Percentiles rank a stretch among this genome's conserved stretches.
Conservation (phyloP, 1,139 yeast genomes). For the Saccharomycopsis phalli region DNA sequence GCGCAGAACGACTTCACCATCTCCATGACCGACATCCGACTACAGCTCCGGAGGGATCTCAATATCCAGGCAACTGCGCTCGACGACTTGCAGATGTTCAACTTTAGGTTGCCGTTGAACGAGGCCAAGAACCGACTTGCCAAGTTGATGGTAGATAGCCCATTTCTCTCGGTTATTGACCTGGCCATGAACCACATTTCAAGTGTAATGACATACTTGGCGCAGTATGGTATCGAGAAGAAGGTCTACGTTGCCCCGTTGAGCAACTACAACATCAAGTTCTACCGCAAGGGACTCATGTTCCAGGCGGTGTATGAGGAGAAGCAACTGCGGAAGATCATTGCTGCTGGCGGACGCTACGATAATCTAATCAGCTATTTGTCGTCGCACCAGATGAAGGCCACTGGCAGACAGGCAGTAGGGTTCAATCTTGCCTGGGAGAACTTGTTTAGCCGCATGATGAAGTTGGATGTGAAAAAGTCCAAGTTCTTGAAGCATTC, state of each 20-base stretch:
- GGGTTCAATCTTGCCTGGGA: slow-evolving; percentile 78
- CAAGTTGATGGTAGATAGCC: slow-evolving; percentile 69
- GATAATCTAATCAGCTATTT: slow-evolving; percentile 61
- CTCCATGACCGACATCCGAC: slow-evolving; percentile 54
- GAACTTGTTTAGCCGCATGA: slow-evolving; percentile 41
- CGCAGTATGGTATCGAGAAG: slow-evolving; percentile 49
- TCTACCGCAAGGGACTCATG: slow-evolving; percentile 76
- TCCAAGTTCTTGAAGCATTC: slow-evolving; percentile 31
- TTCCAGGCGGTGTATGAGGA: slow-evolving; percentile 72
- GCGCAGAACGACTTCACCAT: slow-evolving; percentile 72
- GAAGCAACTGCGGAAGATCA: slow-evolving; percentile 38
- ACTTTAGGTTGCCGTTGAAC: slow-evolving; percentile 61
- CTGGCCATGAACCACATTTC: slow-evolving; percentile 51
- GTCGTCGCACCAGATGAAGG: slow-evolving; percentile 26
- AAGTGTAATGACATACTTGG: slow-evolving; percentile 46
- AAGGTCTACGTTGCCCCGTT: slow-evolving; percentile 55
- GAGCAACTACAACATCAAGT: slow-evolving; percentile 71
- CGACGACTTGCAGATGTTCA: slow-evolving; percentile 73
- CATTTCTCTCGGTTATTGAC: slow-evolving; percentile 51
- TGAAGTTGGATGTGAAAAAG: slow-evolving; percentile 29
- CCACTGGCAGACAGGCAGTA: slow-evolving; percentile 55
- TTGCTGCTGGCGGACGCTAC: slow-evolving; percentile 92
- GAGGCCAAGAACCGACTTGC: slow-evolving; percentile 53
- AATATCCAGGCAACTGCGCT: slow-evolving; percentile 74
- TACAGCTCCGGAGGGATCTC: slow-evolving; percentile 58